phyloP scores from a whole-genome alignment of 1,139 yeast species.

The Wickerhamomyces sp. region DNA sequence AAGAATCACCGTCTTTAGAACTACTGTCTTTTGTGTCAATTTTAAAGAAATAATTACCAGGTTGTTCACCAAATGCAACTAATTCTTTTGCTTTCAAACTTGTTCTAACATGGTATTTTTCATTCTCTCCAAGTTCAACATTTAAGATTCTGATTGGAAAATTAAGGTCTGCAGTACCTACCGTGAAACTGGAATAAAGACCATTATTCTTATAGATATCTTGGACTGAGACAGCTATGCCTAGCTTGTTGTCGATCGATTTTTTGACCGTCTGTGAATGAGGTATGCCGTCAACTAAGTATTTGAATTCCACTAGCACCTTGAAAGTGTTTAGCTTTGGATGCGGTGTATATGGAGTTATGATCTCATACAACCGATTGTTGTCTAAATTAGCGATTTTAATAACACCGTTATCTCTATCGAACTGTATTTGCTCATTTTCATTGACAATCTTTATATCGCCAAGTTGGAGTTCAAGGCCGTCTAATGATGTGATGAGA shows the following conservation, averaged over 20 bases:
- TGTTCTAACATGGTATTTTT: constrained; percentile 35
- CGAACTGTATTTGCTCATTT: constrained; percentile 2
- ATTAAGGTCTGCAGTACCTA: constrained; percentile 51
- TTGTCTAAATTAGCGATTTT: constrained; percentile 3
- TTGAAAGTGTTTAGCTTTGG: constrained; percentile 18
- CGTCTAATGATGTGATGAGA: not conserved
- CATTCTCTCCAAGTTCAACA: constrained; percentile 38
- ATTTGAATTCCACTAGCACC: constrained; percentile 32
- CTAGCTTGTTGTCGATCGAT: constrained; percentile 46
- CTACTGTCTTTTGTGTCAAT: constrained; percentile 28
- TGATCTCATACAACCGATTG: constrained; percentile 17
- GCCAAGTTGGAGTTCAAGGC: not conserved
- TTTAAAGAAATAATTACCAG: constrained; percentile 57
- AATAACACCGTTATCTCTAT: constrained; percentile 6
- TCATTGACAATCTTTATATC: not conserved
- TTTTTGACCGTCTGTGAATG: constrained; percentile 25
- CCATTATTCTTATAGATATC: constrained; percentile 58
- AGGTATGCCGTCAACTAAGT: constrained; percentile 19
- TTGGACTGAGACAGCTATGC: constrained; percentile 69
- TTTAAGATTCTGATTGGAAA: constrained; percentile 52
- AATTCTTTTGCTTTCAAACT: constrained; percentile 32
- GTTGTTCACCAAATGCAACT: constrained; percentile 66
- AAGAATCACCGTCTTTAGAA: constrained; percentile 20
- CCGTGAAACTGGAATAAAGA: constrained; percentile 62
- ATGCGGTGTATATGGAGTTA: constrained; percentile 18